Conservation (phyloP, 176 grass and related monocot species). For the Avena sativa region DNA sequence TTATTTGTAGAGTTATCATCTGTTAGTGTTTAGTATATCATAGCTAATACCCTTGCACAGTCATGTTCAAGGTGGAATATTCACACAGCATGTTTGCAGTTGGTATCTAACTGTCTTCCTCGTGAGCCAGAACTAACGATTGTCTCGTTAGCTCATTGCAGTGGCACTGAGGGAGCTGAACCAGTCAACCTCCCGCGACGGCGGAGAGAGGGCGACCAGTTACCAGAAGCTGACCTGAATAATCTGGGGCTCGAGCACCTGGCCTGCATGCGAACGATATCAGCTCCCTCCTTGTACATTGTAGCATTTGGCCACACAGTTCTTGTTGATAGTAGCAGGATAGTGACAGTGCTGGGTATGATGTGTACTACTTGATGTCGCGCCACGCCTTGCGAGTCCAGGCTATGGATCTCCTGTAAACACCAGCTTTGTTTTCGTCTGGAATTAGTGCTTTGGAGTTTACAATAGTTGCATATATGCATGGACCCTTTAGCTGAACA, state of each 20-base stretch:
- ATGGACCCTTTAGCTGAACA: too few species aligned
- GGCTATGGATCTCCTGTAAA: background rate
- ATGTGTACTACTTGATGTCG: too few species aligned
- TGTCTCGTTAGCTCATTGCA: slow-evolving; percentile 38
- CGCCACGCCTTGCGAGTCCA: background rate
- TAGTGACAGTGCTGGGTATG: background rate
- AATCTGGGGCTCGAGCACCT: background rate
- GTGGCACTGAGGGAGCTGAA: slow-evolving; percentile 47
- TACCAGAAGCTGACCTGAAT: background rate
- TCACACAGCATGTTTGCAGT: background rate
- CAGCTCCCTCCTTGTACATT: background rate
- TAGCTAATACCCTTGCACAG: background rate
- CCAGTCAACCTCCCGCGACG: slow-evolving; percentile 15
- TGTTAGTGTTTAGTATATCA: background rate
- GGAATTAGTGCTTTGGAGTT: background rate
- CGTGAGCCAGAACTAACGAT: background rate
- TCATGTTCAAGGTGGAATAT: background rate
- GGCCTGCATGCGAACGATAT: background rate
- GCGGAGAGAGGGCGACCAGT: slow-evolving; percentile 14
- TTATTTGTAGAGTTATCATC: background rate
- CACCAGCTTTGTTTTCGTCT: background rate
- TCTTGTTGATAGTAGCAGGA: background rate
- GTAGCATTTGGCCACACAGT: background rate
- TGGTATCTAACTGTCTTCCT: too few species aligned
- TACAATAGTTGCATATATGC: background rate